Evolutionary conservation across 495 filamentous ascomycete genomes (phyloP), one percentile per base, ranked within the genome.

Genomic region (Aspergillus mulundensis): DNA sequence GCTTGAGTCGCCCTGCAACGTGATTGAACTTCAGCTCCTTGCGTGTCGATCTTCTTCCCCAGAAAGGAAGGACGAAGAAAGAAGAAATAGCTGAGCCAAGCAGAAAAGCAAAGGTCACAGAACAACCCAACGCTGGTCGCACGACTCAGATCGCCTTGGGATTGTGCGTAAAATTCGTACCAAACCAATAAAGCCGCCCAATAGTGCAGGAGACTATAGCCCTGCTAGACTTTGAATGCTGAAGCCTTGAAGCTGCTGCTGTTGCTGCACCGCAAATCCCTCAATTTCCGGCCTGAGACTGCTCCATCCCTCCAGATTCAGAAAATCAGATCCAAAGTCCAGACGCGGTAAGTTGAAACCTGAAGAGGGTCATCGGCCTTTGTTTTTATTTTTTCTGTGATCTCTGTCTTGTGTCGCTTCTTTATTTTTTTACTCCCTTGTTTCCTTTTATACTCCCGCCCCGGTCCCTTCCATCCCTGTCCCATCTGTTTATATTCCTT

Each of bases 1-100:
- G 49, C 19, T 28, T 11, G 12, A 36, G 2, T 15, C 32, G 32
- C 32, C 21, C 47, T 57, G 48, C 53, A 42, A 23, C 53, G 32
- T 36, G 32, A 36, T 10, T 15, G 32, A 36, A 25, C 44, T 47
- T 40, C 43, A n/a, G 32, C 49, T 59, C 60, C 60, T 62, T 62
- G 56, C 60, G 51, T 58, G 61, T 58, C 61, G 61, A 64, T 64
- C 61, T 56, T 61, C 61, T 16, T 46, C 46, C 57, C 45, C 53
- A 54, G 47, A 53, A 41, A 50, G 52, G 47, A 58, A 62, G 43
- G 47, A 55, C 54, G 38, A 40, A 12, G 15, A 40, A 40, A 28
- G 25, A 28, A 3, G 25, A n/a, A n/a, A 8, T 28, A 28, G 25
- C 25, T 28, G 25, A 3, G 25, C 25, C 25, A 28, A 28, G 25